Percentiles rank a stretch among this genome's conserved stretches.
Evolutionary conservation across 306 rosid species (phyloP).

Genomic region (Gleditsia sinensis): DNA sequence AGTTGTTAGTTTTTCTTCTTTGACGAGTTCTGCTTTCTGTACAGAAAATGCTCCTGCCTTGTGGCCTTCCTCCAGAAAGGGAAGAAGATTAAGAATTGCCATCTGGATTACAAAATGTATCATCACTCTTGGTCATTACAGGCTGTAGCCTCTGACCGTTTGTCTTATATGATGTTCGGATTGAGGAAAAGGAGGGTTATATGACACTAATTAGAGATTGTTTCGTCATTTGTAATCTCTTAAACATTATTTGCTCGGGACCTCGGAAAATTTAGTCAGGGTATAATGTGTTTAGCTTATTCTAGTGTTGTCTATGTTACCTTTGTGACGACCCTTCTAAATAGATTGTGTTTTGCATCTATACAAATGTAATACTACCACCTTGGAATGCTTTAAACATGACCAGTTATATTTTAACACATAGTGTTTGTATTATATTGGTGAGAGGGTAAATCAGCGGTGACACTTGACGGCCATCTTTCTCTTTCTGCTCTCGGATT

Average conservation of each 20-base stretch:
- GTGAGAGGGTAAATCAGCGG: neutral
- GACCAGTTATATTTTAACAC: neutral
- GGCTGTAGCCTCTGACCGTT: slow-evolving; percentile 20
- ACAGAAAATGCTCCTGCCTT: slow-evolving; percentile 97
- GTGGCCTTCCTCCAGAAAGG: slow-evolving; percentile 93
- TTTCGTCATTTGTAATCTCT: slow-evolving; percentile 3
- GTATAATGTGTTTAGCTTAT: neutral
- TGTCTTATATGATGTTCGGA: slow-evolving; percentile 19
- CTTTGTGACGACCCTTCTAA: neutral
- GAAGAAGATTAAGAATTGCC: slow-evolving; percentile 66
- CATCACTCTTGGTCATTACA: neutral
- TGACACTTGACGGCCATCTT: neutral
- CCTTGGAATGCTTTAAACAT: neutral
- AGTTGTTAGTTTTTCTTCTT: neutral
- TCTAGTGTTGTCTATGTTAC: neutral
- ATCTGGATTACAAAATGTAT: slow-evolving; percentile 11
- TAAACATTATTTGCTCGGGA: neutral
- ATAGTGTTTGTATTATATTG: neutral
- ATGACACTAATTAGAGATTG: slow-evolving; percentile 24
- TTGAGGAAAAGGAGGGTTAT: slow-evolving; percentile 20
- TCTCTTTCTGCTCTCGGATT: too few species aligned
- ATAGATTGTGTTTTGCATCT: neutral
- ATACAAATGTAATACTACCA: neutral
- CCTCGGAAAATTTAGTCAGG: neutral
- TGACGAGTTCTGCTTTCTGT: slow-evolving; percentile 27